phyloP scores from a whole-genome alignment of 1,139 yeast genomes.

The Saccharomyces pastorianus region DNA sequence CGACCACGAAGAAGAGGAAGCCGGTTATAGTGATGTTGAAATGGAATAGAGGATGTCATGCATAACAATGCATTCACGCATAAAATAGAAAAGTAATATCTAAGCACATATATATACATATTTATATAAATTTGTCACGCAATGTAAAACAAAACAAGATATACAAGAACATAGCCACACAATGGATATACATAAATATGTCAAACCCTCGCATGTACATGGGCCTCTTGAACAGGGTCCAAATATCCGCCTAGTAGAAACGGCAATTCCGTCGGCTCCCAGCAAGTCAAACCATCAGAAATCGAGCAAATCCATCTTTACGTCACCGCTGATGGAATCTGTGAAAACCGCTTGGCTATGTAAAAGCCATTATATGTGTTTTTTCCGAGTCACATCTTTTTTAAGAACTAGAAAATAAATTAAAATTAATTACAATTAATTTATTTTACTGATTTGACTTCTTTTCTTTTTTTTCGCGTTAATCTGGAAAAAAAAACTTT shows the following conservation, averaged over 20 bases:
- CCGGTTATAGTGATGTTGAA: constrained; percentile 32
- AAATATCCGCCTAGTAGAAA: too few species aligned
- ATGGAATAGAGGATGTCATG: constrained; percentile 13
- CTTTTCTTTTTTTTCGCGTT: not conserved
- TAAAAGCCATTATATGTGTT: not conserved
- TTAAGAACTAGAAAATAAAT: too few species aligned
- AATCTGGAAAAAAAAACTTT: too few species aligned
- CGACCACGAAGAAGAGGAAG: constrained; percentile 22
- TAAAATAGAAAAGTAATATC: not conserved
- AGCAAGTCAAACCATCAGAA: not conserved
- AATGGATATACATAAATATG: not conserved
- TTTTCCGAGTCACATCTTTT: not conserved
- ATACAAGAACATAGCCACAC: too few species aligned
- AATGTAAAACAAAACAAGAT: not conserved
- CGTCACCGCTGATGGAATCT: not conserved
- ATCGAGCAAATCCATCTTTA: not conserved
- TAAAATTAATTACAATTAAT: not conserved
- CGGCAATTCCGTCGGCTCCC: too few species aligned
- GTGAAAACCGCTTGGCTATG: not conserved
- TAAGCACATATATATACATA: not conserved
- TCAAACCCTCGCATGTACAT: not conserved
- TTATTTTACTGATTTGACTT: not conserved
- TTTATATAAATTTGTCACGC: not conserved
- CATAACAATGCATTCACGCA: not conserved
- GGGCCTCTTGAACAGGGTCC: not conserved